Conservation (phyloP, 73 alveolate genomes). For the Vitrella brassicaformis region DNA sequence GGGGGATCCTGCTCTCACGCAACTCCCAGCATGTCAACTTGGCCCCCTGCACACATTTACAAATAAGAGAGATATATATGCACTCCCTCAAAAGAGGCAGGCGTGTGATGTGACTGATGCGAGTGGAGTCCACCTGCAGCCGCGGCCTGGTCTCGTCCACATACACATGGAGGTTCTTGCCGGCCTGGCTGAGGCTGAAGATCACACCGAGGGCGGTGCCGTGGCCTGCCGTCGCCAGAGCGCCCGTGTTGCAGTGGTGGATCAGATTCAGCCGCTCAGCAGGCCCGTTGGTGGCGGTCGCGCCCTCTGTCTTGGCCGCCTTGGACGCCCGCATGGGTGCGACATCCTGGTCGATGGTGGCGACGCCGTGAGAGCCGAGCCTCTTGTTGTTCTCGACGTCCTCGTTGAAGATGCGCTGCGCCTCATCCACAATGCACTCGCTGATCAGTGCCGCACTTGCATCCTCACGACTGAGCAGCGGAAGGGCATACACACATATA, state of each 20-base stretch:
- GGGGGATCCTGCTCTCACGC: neutral
- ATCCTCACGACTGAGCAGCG: too few species aligned
- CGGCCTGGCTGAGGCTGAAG: neutral
- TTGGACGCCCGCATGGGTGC: neutral
- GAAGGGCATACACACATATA: too few species aligned
- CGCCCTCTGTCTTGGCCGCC: neutral
- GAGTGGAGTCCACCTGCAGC: too few species aligned
- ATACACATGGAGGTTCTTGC: neutral
- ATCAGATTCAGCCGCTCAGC: neutral
- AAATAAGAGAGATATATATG: too few species aligned
- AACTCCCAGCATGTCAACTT: neutral
- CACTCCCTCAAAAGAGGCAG: too few species aligned
- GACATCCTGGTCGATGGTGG: neutral
- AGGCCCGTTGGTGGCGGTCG: neutral
- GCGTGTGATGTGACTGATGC: too few species aligned
- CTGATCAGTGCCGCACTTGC: neutral
- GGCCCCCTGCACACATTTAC: too few species aligned
- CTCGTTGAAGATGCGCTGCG: neutral
- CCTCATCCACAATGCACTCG: neutral
- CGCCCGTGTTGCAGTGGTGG: neutral
- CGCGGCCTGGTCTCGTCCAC: neutral
- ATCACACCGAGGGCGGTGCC: neutral
- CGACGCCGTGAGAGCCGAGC: neutral
- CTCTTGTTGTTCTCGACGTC: neutral
- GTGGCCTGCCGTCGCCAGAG: neutral